Percentiles rank a stretch among this genome's conserved stretches.
Evolutionary conservation across 495 filamentous ascomycete species (phyloP).

Genomic region (Massariosphaeria phaeospora): DNA sequence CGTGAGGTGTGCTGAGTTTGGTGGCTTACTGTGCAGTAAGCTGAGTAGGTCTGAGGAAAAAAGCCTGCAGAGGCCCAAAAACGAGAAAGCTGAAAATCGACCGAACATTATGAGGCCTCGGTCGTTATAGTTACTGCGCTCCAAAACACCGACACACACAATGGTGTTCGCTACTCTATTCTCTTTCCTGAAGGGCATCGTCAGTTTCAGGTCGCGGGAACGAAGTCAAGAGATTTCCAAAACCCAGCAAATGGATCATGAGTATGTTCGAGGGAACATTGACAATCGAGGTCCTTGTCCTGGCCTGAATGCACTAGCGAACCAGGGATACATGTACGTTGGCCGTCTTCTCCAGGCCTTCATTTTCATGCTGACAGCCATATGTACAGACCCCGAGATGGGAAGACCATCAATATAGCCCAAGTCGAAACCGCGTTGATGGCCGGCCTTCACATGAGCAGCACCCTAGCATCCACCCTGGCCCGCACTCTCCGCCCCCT

Average conservation of each 20-base stretch:
- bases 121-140: conserved; percentile 10
- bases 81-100: conserved; percentile 11
- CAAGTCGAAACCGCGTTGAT: conserved; percentile 37
- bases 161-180: conserved; percentile 14
- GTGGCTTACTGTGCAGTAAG: conserved; percentile 8
- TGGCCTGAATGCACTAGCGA: conserved; percentile 33
- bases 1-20: conserved; percentile 18
- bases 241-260: conserved; percentile 32
- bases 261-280: conserved; percentile 33
- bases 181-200: conserved; percentile 12
- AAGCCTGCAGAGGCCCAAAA: conserved; percentile 7
- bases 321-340: conserved; percentile 34
- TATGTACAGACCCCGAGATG: conserved; percentile 39
- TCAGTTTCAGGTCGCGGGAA: conserved; percentile 13
- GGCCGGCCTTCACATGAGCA: conserved; percentile 25
- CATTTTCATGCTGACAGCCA: not conserved
- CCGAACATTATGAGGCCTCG: conserved; percentile 12
- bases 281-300: conserved; percentile 32
- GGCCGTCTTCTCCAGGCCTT: conserved; percentile 1
- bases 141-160: conserved; percentile 4
- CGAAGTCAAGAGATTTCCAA: conserved; percentile 13
- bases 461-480: conserved; percentile 31
- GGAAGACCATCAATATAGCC: conserved; percentile 38
- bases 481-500: conserved; percentile 32
- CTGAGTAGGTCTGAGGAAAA: conserved; percentile 1